Conservation (phyloP, 75 land plant species). For the Pinus tabuliformis region DNA sequence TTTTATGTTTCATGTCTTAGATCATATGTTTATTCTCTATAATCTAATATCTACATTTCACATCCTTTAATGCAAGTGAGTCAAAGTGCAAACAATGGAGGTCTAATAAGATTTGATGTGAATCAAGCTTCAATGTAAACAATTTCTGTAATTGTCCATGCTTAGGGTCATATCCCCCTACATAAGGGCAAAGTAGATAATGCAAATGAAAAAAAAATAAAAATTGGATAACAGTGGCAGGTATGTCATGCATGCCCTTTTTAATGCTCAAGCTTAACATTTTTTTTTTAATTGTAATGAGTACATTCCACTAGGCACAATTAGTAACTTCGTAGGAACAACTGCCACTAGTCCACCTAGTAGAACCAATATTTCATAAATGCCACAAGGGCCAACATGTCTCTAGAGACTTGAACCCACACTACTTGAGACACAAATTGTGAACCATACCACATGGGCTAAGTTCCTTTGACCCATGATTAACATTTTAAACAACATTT, state of each 20-base stretch:
- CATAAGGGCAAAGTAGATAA: constrained; percentile 85
- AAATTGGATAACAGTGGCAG: constrained; percentile 85
- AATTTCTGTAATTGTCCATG: constrained; percentile 86
- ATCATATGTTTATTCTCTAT: constrained; percentile 9
- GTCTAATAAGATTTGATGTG: constrained; percentile 69
- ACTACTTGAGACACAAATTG: no score
- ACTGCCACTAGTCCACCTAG: no score
- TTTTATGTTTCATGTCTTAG: neutral
- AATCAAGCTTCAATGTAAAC: constrained; percentile 74
- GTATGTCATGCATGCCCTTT: constrained; percentile 22
- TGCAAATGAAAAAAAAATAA: constrained; percentile 60
- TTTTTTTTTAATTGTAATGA: no score
- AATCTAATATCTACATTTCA: neutral
- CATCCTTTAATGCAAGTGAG: constrained; percentile 46
- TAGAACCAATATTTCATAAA: no score
- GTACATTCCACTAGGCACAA: no score
- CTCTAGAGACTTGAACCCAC: no score
- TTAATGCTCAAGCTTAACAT: neutral
- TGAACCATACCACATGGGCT: no score
- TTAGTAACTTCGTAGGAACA: no score
- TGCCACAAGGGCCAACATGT: no score
- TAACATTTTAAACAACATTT: no score
- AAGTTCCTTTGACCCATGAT: neutral
- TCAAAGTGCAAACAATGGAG: constrained; percentile 77
- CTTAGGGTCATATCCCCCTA: constrained; percentile 74